Evolutionary conservation across 1,284 basidiomycete genomes (phyloP), one percentile per base, ranked within the genome.

Genomic region (Macrocybe sp.): DNA sequence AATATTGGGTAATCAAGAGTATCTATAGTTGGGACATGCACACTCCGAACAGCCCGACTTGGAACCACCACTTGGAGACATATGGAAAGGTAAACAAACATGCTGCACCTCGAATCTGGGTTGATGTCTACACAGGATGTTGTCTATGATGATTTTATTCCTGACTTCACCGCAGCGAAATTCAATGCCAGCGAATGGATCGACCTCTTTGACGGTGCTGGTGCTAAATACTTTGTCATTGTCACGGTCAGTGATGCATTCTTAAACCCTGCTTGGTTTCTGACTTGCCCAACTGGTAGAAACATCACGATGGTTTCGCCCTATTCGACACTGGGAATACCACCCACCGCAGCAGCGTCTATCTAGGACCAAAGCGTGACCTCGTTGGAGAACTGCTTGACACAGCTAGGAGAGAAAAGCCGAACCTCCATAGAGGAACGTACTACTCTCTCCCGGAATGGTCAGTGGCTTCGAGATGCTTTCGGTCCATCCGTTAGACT

Each of bases 161-260:
- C 69, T 1, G 64, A 72, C 44, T 83, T 80, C 57, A 78, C 68
- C 0, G 77, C 75, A 2, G 64, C 64, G 1, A 69, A 72, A 44
- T 83, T 76, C 64, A 73, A 80, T 42, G 70, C 80, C 1, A 72
- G 68, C 33, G 64, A 65, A 37, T 83, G 79, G 79, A 54, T 81
- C 0, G 70, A 80, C 51, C 52, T 83, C 7, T 73, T 83, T 44
- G 72, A 72, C 30, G 65, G 66, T 28, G 75, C 79, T 0, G 81
- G 81, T 1, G 80, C 81, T 1, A 79, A 76, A 53, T 83, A 83
- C 52, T 81, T 83, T 54, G 79, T 83, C 11, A 63, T 79, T 33
- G 76, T 78, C 12, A 74, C 78, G 5, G 76, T 74, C 36, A 8
- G 68, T 54, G 7, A 29, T 52, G 44, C 33, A 29, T 41, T 10